Evolutionary conservation across 129 eudicot genomes (phyloP).

Genomic region (Scalesia atractyloides): DNA sequence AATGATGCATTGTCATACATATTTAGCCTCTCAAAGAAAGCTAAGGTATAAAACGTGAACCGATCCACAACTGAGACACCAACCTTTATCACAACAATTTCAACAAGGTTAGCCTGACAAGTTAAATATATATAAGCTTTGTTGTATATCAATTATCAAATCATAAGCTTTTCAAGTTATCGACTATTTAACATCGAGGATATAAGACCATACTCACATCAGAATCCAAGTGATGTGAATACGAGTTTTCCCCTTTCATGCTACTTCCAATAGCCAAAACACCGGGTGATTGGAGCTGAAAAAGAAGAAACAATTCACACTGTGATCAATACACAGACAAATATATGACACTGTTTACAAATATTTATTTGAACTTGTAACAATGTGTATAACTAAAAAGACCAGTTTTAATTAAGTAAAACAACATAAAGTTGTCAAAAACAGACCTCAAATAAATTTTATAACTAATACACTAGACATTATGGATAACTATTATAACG

Average conservation of each 20-base stretch:
- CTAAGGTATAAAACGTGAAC: slow-evolving; percentile 88
- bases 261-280: slow-evolving; percentile 99
- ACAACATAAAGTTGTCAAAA: background rate
- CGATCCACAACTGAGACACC: slow-evolving; percentile 99
- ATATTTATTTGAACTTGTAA: background rate
- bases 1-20: slow-evolving; percentile 91
- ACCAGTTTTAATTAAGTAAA: background rate
- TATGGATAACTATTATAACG: background rate
- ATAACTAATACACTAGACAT: background rate
- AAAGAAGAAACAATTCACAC: slow-evolving; percentile 14
- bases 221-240: slow-evolving; percentile 98
- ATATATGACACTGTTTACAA: background rate
- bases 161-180: background rate
- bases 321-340: slow-evolving; percentile 7
- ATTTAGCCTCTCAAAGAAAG: slow-evolving; percentile 94
- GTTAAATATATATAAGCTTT: background rate
- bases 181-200: background rate
- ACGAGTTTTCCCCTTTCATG: slow-evolving; percentile 98
- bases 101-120: slow-evolving; percentile 1
- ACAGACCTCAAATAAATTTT: background rate
- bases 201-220: slow-evolving; percentile 60
- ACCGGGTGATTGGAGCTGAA: slow-evolving; percentile 96
- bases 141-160: slow-evolving; percentile 14
- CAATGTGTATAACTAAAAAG: background rate
- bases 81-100: slow-evolving; percentile 54